Evolutionary conservation across 1,284 basidiomycete genomes (phyloP).

Genomic region (Phellopilus nigrolimitatus): DNA sequence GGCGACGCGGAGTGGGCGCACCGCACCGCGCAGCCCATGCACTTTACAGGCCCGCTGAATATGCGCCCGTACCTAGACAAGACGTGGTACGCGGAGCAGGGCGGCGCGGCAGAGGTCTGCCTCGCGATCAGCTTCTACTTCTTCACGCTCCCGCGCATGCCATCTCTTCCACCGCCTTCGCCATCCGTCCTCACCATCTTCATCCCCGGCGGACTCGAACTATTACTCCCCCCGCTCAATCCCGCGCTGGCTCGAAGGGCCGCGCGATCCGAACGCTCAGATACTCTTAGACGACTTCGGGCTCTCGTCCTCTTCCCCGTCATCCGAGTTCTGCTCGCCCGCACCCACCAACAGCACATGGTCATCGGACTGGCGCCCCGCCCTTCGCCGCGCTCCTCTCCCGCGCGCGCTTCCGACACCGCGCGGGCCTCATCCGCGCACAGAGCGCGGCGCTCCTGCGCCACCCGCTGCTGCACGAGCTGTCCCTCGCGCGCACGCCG

Average conservation of each 20-base stretch:
- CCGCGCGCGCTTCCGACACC: slow-evolving; percentile 40
- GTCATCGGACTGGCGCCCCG: slow-evolving; percentile 26
- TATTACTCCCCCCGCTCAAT: background rate
- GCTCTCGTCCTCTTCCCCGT: too few species aligned
- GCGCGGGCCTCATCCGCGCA: slow-evolving; percentile 35
- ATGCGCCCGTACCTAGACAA: slow-evolving; percentile 47
- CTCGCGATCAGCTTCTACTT: slow-evolving; percentile 42
- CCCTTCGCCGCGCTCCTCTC: slow-evolving; percentile 39
- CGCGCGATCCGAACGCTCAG: background rate
- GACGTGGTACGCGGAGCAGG: slow-evolving; percentile 41
- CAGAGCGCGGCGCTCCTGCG: slow-evolving; percentile 33
- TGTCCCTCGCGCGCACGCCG: slow-evolving; percentile 31
- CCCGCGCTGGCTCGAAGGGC: background rate
- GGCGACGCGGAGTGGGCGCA: slow-evolving; percentile 48
- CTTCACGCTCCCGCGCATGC: slow-evolving; percentile 47
- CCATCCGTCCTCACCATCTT: too few species aligned
- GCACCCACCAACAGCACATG: background rate
- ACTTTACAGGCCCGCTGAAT: slow-evolving; percentile 46
- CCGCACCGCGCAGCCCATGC: slow-evolving; percentile 46
- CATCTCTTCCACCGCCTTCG: slow-evolving; percentile 32
- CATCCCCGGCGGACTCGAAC: too few species aligned
- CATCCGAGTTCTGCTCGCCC: slow-evolving; percentile 27
- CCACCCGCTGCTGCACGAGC: slow-evolving; percentile 48
- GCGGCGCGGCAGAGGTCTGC: slow-evolving; percentile 41
- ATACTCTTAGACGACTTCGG: background rate